A percentile compares a stretch with the other conserved stretches of the same genome.
Evolutionary conservation across 1,139 yeast genomes (phyloP).

Genomic region (Pichia sp.): DNA sequence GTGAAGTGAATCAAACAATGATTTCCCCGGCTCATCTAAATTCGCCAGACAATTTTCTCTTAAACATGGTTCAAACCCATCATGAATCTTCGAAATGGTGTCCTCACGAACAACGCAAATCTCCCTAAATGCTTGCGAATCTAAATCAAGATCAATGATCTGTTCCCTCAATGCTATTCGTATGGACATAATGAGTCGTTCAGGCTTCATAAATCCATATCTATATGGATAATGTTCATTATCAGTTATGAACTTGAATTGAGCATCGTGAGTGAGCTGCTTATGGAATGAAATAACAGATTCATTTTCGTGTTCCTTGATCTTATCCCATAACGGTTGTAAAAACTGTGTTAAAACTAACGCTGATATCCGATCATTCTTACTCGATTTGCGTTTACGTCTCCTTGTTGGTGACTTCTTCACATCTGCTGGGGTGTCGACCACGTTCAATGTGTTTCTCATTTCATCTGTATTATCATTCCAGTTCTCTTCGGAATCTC

Average conservation of each 20-base stretch:
- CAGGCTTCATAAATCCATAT: background rate
- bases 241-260: background rate
- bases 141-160: slow-evolving; percentile 15
- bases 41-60: slow-evolving; percentile 32
- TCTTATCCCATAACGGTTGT: background rate
- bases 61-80: slow-evolving; percentile 33
- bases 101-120: slow-evolving; percentile 22
- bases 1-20: too few species aligned
- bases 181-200: background rate
- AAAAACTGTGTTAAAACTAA: too few species aligned
- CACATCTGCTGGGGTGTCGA: too few species aligned
- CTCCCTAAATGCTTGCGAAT: slow-evolving; percentile 23
- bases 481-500: too few species aligned
- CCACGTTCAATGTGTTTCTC: too few species aligned
- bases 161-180: background rate
- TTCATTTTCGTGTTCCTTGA: background rate
- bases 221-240: background rate
- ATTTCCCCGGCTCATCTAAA: slow-evolving; percentile 30
- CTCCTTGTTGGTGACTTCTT: too few species aligned
- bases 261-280: background rate
- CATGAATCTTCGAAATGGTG: slow-evolving; percentile 18
- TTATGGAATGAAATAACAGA: background rate
- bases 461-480: too few species aligned
- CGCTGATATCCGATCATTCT: too few species aligned
- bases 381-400: too few species aligned